Percentiles rank a stretch among this genome's conserved stretches.
phyloP scores from a whole-genome alignment of 2,329 filamentous ascomycete genomes.

The Cladophialophora exuberans region DNA sequence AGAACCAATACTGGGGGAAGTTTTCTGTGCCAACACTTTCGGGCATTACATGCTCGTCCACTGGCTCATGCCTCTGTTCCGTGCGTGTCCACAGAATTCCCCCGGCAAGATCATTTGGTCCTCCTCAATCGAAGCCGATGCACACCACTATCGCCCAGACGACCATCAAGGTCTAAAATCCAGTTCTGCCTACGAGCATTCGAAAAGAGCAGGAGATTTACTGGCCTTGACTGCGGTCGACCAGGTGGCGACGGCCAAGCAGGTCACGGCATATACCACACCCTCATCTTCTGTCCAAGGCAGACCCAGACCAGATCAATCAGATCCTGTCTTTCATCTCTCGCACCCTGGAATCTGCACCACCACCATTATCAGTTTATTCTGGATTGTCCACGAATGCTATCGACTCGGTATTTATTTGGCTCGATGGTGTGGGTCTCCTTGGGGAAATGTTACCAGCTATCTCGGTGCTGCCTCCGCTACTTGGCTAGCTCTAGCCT shows the following conservation, averaged over 20 bases:
- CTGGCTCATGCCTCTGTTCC: conserved; percentile 74
- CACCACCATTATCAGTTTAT: conserved; percentile 78
- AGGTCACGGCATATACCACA: conserved; percentile 55
- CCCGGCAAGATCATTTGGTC: conserved; percentile 81
- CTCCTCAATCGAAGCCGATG: conserved; percentile 74
- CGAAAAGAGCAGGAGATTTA: conserved; percentile 85
- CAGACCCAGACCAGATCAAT: conserved; percentile 28
- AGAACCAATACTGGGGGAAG: conserved; percentile 70
- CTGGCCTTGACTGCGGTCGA: conserved; percentile 67
- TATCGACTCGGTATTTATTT: conserved; percentile 43
- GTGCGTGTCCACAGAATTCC: conserved; percentile 49
- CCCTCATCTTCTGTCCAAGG: conserved; percentile 20
- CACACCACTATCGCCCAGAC: conserved; percentile 59
- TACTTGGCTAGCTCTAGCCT: conserved; percentile 75
- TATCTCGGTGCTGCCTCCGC: conserved; percentile 78
- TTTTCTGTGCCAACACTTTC: conserved; percentile 92
- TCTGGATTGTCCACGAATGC: conserved; percentile 40
- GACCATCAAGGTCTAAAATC: conserved; percentile 77
- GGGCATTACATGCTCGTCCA: conserved; percentile 91
- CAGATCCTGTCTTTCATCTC: conserved; percentile 70
- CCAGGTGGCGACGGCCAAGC: conserved; percentile 65
- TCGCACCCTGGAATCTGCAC: conserved; percentile 85
- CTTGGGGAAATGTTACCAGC: conserved; percentile 79
- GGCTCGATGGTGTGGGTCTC: conserved; percentile 76
- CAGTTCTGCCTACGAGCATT: conserved; percentile 74